Evolutionary conservation across 768 basidiomycete genomes (phyloP).

Genomic region (Kwoniella botswanensis): DNA sequence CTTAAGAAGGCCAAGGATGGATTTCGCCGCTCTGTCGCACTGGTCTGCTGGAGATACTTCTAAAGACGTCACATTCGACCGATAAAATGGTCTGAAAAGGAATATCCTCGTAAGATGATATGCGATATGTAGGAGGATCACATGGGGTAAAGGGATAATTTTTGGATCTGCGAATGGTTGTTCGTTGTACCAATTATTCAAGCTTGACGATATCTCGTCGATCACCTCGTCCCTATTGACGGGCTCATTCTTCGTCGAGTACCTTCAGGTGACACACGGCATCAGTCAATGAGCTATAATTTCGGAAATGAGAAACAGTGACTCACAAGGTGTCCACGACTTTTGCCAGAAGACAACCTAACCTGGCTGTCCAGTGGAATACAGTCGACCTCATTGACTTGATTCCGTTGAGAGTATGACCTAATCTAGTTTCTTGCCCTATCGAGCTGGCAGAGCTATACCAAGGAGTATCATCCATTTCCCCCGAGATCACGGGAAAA

Average conservation of each 20-base stretch:
- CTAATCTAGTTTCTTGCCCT: neutral
- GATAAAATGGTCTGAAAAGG: slow-evolving; percentile 2
- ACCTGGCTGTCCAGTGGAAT: slow-evolving; percentile 3
- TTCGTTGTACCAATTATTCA: slow-evolving; percentile 5
- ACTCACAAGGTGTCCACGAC: neutral
- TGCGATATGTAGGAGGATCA: neutral
- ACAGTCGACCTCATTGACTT: slow-evolving; percentile 5
- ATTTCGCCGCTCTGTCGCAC: slow-evolving; percentile 3
- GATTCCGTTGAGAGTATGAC: slow-evolving; percentile 1
- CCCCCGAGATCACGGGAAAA: neutral
- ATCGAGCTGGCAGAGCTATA: neutral
- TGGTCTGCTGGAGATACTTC: neutral
- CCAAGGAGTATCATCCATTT: slow-evolving; percentile 1
- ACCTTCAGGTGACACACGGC: neutral
- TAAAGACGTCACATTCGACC: neutral
- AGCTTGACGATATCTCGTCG: neutral
- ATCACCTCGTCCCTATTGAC: neutral
- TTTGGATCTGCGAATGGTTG: slow-evolving; percentile 6
- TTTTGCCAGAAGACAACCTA: slow-evolving; percentile 5
- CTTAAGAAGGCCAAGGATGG: neutral
- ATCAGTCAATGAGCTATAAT: too few species aligned
- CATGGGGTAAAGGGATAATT: neutral
- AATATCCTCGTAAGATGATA: slow-evolving; percentile 2
- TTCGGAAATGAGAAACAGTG: neutral
- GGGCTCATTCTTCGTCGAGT: neutral